phyloP scores from a whole-genome alignment of 352 stramenopile species.

The Phytophthora sojae region DNA sequence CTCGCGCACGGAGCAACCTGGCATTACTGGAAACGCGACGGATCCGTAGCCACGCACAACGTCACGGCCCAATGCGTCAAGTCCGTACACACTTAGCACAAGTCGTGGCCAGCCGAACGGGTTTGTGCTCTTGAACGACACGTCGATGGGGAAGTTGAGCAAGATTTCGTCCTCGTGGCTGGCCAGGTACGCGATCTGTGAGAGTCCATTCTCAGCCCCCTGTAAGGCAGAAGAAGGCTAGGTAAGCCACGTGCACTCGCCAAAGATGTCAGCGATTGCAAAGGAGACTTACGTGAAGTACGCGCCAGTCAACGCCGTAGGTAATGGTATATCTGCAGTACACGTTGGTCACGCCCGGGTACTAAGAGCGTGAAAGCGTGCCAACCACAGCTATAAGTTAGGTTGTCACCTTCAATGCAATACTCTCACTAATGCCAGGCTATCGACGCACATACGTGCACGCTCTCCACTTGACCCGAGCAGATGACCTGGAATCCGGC shows the following conservation, averaged over 20 bases:
- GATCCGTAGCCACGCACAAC: conserved; percentile 93
- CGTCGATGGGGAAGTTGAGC: conserved; percentile 96
- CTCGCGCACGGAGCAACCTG: conserved; percentile 66
- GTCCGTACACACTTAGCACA: conserved; percentile 87
- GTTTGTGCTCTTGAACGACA: conserved; percentile 96
- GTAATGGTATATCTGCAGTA: conserved; percentile 94
- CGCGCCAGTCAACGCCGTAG: conserved; percentile 93
- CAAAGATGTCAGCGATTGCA: neutral
- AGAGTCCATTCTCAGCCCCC: conserved; percentile 86
- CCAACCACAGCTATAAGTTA: neutral
- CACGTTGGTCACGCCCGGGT: conserved; percentile 81
- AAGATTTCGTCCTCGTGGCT: conserved; percentile 76
- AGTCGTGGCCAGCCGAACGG: conserved; percentile 95
- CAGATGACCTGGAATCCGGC: conserved; percentile 67
- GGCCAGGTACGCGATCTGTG: conserved; percentile 83
- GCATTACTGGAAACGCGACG: conserved; percentile 77
- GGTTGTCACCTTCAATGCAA: neutral
- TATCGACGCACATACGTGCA: conserved; percentile 41
- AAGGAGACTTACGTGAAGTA: conserved; percentile 73
- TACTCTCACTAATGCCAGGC: neutral
- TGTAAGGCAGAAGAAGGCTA: conserved; percentile 22
- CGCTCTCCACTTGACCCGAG: conserved; percentile 66
- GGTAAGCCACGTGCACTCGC: conserved; percentile 6
- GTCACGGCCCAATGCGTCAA: conserved; percentile 92
- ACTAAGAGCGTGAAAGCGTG: conserved; percentile 38